Evolutionary conservation across 176 grass and related monocot genomes (phyloP).

Genomic region (Musa schizocarpa): DNA sequence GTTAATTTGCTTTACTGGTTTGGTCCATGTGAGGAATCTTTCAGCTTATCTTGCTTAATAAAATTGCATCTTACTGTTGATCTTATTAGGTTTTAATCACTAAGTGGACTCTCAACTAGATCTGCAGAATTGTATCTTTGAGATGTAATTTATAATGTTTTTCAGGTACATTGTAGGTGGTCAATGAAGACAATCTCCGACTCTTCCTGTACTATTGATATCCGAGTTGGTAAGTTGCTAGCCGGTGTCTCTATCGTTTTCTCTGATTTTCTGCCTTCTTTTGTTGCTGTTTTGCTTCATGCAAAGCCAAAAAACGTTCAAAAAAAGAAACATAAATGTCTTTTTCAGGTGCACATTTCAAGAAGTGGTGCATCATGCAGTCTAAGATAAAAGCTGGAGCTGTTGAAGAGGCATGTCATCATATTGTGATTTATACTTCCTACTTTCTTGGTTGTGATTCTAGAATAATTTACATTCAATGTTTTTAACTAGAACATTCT

Average conservation of each 20-base stretch:
- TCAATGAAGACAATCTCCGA: conserved; percentile 40
- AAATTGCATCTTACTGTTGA: too few relatives aligned
- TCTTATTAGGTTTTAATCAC: neutral
- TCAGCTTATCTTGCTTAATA: too few relatives aligned
- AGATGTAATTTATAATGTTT: neutral
- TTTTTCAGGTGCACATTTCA: conserved; percentile 91
- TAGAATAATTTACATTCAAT: too few relatives aligned
- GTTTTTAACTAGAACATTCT: too few relatives aligned
- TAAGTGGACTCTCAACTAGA: neutral
- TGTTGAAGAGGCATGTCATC: conserved; percentile 75
- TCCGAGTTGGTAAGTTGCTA: conserved; percentile 39
- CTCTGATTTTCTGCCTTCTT: conserved; percentile 11
- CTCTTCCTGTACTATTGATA: conserved; percentile 30
- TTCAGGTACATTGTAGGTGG: conserved; percentile 93
- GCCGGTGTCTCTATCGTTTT: conserved; percentile 6
- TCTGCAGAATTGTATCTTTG: neutral
- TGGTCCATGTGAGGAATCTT: too few relatives aligned
- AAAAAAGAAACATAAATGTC: neutral
- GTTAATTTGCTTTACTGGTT: too few relatives aligned
- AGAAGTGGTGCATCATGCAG: conserved; percentile 99
- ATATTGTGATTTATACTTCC: neutral
- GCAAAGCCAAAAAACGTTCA: neutral
- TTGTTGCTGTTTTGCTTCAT: conserved; percentile 1
- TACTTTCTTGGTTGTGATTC: conserved; percentile 12
- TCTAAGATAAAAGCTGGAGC: conserved; percentile 97